Percentiles rank a stretch among this genome's conserved stretches.
Conservation (phyloP, 192 early-diverging fungal genomes). For the Backusella westeae region DNA sequence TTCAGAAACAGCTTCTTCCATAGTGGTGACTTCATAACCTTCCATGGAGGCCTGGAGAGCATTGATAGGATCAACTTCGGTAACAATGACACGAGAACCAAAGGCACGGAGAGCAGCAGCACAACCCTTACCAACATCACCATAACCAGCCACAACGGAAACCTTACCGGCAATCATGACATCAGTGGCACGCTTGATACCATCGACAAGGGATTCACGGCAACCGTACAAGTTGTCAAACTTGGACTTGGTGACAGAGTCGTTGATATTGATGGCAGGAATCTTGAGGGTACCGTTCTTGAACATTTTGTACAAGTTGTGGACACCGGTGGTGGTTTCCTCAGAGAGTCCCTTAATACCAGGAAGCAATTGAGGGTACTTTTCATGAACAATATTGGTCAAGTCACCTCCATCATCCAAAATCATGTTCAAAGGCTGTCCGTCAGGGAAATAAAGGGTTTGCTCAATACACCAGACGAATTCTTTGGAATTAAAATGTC, state of each 20-base stretch:
- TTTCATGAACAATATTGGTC: slow-evolving; percentile 94
- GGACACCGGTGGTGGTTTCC: slow-evolving; percentile 99
- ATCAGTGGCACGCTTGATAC: slow-evolving; percentile 99
- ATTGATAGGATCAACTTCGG: slow-evolving; percentile 99
- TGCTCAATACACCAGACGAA: slow-evolving; percentile 99
- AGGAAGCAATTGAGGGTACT: slow-evolving; percentile 85
- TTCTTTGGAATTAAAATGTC: slow-evolving; percentile 47
- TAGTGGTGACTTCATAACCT: slow-evolving; percentile 98
- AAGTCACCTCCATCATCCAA: slow-evolving; percentile 99
- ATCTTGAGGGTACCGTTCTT: slow-evolving; percentile 95
- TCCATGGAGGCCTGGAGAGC: slow-evolving; percentile 99
- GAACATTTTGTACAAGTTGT: slow-evolving; percentile 99
- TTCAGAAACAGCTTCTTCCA: slow-evolving; percentile 90
- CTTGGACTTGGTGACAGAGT: slow-evolving; percentile 99
- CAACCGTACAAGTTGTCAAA: slow-evolving; percentile 99
- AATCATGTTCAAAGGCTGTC: slow-evolving; percentile 96
- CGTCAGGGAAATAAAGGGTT: slow-evolving; percentile 91
- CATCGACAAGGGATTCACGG: slow-evolving; percentile 98
- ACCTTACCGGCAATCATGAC: slow-evolving; percentile 99
- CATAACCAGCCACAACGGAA: slow-evolving; percentile 96
- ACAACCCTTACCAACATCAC: slow-evolving; percentile 99
- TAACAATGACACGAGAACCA: slow-evolving; percentile 97
- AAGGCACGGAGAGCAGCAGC: slow-evolving; percentile 96
- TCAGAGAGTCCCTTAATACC: slow-evolving; percentile 95
- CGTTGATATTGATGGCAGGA: slow-evolving; percentile 99